Conservation (phyloP, 192 early-diverging fungal genomes). For the Backusella morwellensis region DNA sequence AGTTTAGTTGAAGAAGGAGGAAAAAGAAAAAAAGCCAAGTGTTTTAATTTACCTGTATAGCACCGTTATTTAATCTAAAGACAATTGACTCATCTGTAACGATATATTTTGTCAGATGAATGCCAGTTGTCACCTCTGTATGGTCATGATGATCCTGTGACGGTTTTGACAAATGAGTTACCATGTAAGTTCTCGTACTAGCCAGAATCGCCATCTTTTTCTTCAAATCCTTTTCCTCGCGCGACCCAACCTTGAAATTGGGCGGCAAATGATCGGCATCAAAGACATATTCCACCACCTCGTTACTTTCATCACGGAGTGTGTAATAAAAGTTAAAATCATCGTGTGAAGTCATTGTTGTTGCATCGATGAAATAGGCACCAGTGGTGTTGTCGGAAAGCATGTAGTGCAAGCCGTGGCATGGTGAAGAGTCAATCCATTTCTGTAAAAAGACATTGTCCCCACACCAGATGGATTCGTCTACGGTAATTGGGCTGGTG, state of each 20-base stretch:
- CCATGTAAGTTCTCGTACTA: conserved; percentile 63
- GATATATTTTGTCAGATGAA: conserved; percentile 64
- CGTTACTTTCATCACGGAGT: conserved; percentile 17
- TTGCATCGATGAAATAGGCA: conserved; percentile 88
- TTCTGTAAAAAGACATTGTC: conserved; percentile 71
- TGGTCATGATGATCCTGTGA: conserved; percentile 5
- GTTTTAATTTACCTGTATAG: conserved; percentile 54
- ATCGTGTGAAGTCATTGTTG: conserved; percentile 52
- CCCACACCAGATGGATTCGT: neutral
- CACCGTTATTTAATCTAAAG: conserved; percentile 66
- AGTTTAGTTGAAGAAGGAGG: too few species aligned
- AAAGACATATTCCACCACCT: conserved; percentile 27
- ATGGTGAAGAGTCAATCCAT: conserved; percentile 84
- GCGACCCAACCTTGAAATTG: neutral
- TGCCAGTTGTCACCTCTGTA: conserved; percentile 15
- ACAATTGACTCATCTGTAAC: conserved; percentile 59
- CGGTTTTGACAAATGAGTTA: conserved; percentile 42
- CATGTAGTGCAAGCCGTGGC: conserved; percentile 89
- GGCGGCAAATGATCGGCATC: conserved; percentile 37
- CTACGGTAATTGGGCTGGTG: neutral
- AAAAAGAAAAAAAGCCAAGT: too few species aligned
- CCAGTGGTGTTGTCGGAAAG: conserved; percentile 83
- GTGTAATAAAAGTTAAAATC: conserved; percentile 40
- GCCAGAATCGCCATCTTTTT: conserved; percentile 65
- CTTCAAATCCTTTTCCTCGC: conserved; percentile 16